Percentiles rank a stretch among this genome's conserved stretches.
phyloP scores from a whole-genome alignment of 2,329 filamentous ascomycete genomes.

The Pestalotiopsis sp. region DNA sequence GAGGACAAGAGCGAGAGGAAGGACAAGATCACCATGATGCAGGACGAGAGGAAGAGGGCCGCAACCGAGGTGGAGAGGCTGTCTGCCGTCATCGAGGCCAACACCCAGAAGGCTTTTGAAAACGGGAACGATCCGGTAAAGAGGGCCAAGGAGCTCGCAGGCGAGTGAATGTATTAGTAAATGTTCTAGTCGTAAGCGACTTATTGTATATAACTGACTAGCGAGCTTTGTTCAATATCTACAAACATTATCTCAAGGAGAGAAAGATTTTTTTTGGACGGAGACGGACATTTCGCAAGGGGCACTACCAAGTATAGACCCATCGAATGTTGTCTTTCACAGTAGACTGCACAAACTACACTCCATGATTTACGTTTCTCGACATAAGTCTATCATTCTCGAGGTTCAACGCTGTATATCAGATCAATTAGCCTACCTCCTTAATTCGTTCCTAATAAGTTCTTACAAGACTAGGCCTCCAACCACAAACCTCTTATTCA shows the following conservation, averaged over 20 bases:
- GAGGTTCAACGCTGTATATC: background rate
- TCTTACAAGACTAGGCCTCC: too few relatives aligned
- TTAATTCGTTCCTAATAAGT: background rate
- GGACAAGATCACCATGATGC: background rate
- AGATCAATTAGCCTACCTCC: background rate
- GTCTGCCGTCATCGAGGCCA: background rate
- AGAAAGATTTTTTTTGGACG: too few relatives aligned
- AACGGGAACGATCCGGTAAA: slow-evolving; percentile 4
- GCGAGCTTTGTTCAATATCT: too few relatives aligned
- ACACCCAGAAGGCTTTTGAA: background rate
- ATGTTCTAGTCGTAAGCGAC: too few relatives aligned
- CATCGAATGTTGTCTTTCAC: too few relatives aligned
- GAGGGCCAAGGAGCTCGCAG: background rate
- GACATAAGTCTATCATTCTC: background rate
- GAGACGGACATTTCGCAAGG: too few relatives aligned
- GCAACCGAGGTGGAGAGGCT: background rate
- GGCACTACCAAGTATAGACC: too few relatives aligned
- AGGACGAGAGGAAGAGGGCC: background rate
- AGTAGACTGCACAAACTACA: too few relatives aligned
- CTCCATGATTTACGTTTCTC: too few relatives aligned
- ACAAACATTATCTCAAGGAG: too few relatives aligned
- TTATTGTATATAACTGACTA: too few relatives aligned
- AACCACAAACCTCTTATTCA: too few relatives aligned
- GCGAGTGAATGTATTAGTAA: background rate
- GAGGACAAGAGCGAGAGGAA: background rate